Conservation (phyloP, 352 stramenopile species). For the Phytopythium aichiense region DNA sequence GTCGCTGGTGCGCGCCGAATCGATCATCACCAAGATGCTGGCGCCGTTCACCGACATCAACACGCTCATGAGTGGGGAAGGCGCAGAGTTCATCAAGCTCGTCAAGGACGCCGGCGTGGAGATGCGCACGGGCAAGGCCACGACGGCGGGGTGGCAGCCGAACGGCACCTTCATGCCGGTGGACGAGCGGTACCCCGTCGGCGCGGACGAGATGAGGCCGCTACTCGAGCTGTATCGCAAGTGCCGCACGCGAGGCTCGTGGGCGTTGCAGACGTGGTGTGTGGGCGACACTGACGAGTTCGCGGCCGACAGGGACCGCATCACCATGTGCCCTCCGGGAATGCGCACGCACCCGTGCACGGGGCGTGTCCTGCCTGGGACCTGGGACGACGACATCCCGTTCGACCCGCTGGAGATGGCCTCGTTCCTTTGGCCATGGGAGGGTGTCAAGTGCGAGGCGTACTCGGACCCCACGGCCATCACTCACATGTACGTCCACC, state of each 20-base stretch:
- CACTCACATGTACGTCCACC: conserved; percentile 51
- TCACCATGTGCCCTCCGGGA: conserved; percentile 34
- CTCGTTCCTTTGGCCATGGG: conserved; percentile 63
- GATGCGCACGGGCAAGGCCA: conserved; percentile 7
- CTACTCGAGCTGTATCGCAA: conserved; percentile 43
- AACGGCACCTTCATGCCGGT: conserved; percentile 17
- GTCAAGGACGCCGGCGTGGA: conserved; percentile 12
- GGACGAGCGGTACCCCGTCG: conserved; percentile 53
- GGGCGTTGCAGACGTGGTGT: conserved; percentile 59
- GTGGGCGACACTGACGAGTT: conserved; percentile 22
- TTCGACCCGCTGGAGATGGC: background rate
- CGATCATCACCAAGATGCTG: conserved; percentile 32
- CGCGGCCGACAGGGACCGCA: conserved; percentile 4
- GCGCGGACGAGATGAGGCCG: conserved; percentile 29
- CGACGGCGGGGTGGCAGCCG: conserved; percentile 6
- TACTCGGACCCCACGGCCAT: conserved; percentile 66
- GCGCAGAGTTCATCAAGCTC: conserved; percentile 8
- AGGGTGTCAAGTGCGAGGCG: conserved; percentile 60
- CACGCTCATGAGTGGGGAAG: conserved; percentile 18
- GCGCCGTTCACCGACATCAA: conserved; percentile 35
- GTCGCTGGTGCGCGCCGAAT: conserved; percentile 3
- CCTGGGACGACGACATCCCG: conserved; percentile 10
- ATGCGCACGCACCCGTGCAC: conserved; percentile 61
- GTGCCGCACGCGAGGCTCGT: conserved; percentile 42
- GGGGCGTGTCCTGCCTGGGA: conserved; percentile 40